Base-by-base conservation (phyloP, 495 filamentous ascomycete species). In the Annulohypoxylon moriforme region DNA sequence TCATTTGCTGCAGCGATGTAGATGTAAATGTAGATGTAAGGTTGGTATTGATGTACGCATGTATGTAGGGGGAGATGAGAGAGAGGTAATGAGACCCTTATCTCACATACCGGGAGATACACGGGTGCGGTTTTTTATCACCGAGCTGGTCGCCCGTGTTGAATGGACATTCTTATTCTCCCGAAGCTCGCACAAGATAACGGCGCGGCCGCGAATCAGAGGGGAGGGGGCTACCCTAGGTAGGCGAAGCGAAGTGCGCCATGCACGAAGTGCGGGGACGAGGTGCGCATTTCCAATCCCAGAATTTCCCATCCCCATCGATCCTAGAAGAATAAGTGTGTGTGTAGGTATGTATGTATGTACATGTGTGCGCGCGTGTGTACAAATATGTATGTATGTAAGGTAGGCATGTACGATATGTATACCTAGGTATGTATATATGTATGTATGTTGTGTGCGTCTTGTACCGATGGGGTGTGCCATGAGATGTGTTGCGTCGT, bases 161-260 rank as follows among this genome's bases (percentile, higher is more conserved):
- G 18, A 60, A 69, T 64, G 70, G 70, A 16, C 60, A 69, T 73
- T 73, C 65, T 73, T 73, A 73, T 68, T 73, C 56, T 60, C 61
- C 70, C 70, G 70, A 73, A 18, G 25, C 64, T 69, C 65, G 65
- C 60, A 66, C 65, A 69, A 69, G 70, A 69, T 73, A 73, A 73
- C 60, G 46, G 25, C 31, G 25, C 42, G 60, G 63, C 64, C 55
- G 62, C 69, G 70, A 73, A 73, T 73, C 70, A 60, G 70, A 60
- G 55, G 70, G 52, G 70, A 59, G 70, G 64, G 62, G 61, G 46
- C 59, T 55, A 27, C 25, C 25, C 50, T 24, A 50, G 47, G 47
- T 52, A 63, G 50, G 47, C 40, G 50, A 52, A 62, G 56, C 60
- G 52, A 65, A 65, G 65, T 57, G 24, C 31, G 55, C 53, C 53